Base-by-base conservation (phyloP, 2,329 filamentous ascomycete species). In the Clonostachys byssicola region DNA sequence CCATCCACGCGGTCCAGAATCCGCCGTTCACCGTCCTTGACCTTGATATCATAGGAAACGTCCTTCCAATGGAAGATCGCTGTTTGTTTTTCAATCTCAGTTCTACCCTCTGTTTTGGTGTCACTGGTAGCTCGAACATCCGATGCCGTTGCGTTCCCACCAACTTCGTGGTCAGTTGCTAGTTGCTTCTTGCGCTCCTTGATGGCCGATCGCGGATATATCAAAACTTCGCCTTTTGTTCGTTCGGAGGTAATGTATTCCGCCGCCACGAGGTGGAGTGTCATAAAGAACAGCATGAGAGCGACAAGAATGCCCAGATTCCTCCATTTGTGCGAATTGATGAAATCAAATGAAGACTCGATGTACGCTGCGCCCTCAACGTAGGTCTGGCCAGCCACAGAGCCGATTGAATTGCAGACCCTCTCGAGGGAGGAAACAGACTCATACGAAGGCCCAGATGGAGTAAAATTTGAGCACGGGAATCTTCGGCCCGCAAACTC, bases 1-100 rank as follows among this genome's bases (percentile, higher is more conserved):
- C 90, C 90, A 56, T 92, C 81, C 8, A 88, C 82, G 47, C 86
- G 71, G 50, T 88, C 80, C 35, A 89, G 65, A 55, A 90, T 82
- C 20, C 81, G 75, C 16, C 85, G 75, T 2, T 69, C 62, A 51
- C 86, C 77, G 58, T 86, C 86, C 47, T 61, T 60, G 60, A 88
- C 84, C 55, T 81, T 80, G 58, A 89, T 85, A 49, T 88, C 85
- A 56, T 88, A 89, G 63, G 80, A 85, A 5, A 89, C 80, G 53
- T 86, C 73, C 48, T 79, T 73, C 85, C 85, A 89, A 52, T 84
- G 81, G 65, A 88, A 88, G 43, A 88, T 50, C 1, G 57, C 56
- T 7, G 44, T 42, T 55, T 88, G 83, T 54, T 59, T 53, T 54
- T 69, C 60, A 4, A 76, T 36, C 9, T 44, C n/a, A n/a, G n/a